Evolutionary conservation across 495 filamentous ascomycete species (phyloP).

Genomic region (Tuber aestivum): DNA sequence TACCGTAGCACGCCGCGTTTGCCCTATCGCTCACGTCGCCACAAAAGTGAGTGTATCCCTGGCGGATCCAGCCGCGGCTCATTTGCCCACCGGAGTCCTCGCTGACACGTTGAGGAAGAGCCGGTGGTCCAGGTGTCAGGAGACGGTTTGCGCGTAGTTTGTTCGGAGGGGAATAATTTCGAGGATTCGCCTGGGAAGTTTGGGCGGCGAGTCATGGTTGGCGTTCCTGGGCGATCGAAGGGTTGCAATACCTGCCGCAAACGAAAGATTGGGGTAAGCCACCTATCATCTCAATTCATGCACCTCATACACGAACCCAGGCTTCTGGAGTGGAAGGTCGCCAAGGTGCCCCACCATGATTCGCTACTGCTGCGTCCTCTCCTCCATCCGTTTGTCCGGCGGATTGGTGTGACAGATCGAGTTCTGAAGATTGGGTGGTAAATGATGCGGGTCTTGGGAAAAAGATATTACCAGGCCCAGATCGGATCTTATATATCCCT

Average conservation of each 20-base stretch:
- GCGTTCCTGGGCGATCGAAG: constrained; percentile 1
- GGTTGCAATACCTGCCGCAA: constrained; percentile 2
- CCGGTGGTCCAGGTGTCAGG: background rate
- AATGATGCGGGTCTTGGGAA: background rate
- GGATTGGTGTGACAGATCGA: background rate
- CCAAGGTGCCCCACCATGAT: background rate
- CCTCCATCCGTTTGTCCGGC: background rate
- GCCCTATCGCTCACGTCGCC: background rate
- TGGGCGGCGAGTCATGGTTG: background rate
- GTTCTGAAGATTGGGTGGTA: background rate
- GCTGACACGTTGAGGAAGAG: background rate
- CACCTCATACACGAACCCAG: background rate
- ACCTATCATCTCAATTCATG: background rate
- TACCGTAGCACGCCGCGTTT: background rate
- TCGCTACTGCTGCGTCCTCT: background rate
- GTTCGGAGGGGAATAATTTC: background rate
- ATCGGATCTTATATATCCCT: background rate
- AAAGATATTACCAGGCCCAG: background rate
- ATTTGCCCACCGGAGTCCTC: background rate
- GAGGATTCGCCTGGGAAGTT: background rate
- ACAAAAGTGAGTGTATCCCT: background rate
- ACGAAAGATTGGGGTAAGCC: background rate
- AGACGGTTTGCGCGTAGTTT: background rate
- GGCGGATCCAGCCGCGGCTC: too few species aligned
- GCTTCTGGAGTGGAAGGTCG: background rate